Conservation (phyloP, 2,329 filamentous ascomycete genomes). For the Apiospora pterosperma region DNA sequence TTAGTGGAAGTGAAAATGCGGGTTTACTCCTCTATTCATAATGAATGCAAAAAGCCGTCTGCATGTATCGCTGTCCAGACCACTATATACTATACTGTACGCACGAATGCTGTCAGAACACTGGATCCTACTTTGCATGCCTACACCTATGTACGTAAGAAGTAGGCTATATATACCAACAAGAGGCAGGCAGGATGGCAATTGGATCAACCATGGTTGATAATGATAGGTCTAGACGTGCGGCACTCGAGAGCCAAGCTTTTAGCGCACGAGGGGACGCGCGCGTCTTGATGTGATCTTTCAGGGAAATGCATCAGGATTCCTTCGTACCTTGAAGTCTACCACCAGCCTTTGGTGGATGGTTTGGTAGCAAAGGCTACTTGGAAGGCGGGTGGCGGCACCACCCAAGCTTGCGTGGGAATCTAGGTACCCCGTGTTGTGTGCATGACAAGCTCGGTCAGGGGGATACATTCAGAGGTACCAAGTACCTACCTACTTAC, state of each 20-base stretch:
- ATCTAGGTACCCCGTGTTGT: neutral
- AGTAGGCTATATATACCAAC: no score
- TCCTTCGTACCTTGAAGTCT: neutral
- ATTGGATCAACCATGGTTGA: neutral
- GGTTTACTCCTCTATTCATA: neutral
- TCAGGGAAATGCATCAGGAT: neutral
- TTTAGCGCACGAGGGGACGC: neutral
- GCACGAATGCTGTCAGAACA: neutral
- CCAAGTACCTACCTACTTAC: no score
- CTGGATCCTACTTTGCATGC: neutral
- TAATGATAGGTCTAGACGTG: neutral
- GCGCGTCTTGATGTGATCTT: neutral
- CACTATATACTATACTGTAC: neutral
- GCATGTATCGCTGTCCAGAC: neutral
- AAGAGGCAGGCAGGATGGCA: neutral
- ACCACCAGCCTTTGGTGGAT: neutral
- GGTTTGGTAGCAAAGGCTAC: neutral
- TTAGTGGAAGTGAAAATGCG: no score
- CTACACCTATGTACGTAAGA: no score
- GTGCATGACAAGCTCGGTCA: neutral
- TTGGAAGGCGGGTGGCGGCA: neutral
- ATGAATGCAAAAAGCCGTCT: neutral
- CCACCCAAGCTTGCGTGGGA: neutral
- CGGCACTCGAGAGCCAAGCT: neutral
- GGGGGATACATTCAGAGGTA: neutral